Base-by-base conservation (phyloP, 2,329 filamentous ascomycete genomes). In the Aspergillus sojae region DNA sequence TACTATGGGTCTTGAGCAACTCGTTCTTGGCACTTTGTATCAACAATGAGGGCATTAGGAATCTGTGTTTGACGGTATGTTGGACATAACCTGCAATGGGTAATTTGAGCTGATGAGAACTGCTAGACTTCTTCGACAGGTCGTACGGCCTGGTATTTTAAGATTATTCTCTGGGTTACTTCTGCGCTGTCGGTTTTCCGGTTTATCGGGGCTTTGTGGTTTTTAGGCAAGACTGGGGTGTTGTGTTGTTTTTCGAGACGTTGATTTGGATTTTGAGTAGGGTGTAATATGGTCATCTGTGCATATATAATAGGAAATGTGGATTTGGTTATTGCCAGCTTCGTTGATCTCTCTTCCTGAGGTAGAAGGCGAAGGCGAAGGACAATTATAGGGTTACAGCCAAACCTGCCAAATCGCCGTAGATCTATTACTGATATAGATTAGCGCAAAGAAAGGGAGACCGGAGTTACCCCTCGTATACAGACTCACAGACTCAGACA, bases 1-100 rank as follows among this genome's bases (percentile, higher is more conserved):
- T 94, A 21, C 85, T 89, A n/a, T 99, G 95, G 95, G 89, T 99
- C 70, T 97, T 98, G 81, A 94, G 92, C 68, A 99, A 99, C 52
- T 83, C 98, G 62, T 90, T 92, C 45, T 89, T 98, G 54, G 63
- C 86, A 89, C 70, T 62, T 23, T 30, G 56, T 46, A 96, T 99
- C 72, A 97, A 94, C 43, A 96, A 92, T 75, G 91, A 96, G 71
- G 91, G 88, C 77, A 89, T 97, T 70, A 85, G 93, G 76, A 85
- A 86, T 60, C 94, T 97, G 76, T 93, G 93, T 71, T 92, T 97
- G 78, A 89, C 88, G 61, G 93, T 96, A 89, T 85, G 92, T 89
- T 36, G 14, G 30, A 10, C 14, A 6, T 21, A 16, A 4, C 46
- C 16, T 7, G 2, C 10, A 16, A 2, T 2, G 12, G 0, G 43